Evolutionary conservation across 1,139 yeast genomes (phyloP), one percentile per base, ranked within the genome.

Genomic region (Diutina rugosa): DNA sequence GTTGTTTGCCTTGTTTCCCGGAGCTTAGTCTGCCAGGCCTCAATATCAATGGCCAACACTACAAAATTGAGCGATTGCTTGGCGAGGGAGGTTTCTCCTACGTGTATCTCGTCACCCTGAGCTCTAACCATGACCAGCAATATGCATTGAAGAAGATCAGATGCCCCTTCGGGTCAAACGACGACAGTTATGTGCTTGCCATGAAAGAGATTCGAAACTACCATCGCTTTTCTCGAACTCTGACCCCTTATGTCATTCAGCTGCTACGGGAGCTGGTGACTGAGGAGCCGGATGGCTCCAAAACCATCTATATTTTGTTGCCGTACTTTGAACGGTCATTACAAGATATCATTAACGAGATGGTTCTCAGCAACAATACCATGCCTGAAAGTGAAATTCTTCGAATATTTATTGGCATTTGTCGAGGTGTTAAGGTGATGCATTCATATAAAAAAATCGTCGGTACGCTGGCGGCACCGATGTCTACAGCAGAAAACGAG

Each of bases 1-100:
- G 45, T 41, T 75, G 79, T 59, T 68, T 77, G 46, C 76, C 82
- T 28, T 76, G 80, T 60, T 61, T 75, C 47, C 79, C 79, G 2
- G 68, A 65, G 55, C 57, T 76, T 5, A 28, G 46, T 8, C 86
- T 87, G 0, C 72, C 71, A 12, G 66, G 44, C 29, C 44, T 83
- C 6, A 61, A 72, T n/a, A 76, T 85, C 59, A 82, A 83, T 63
- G 78, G 72, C 59, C 68, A 71, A 46, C 69, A 68, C 52, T 83
- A 81, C 67, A 73, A 69, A 60, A 85, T 91, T n/a, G 71, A 82
- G 55, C 79, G 82, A 59, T 76, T 91, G 28, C 71, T 91, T 6
- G 96, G 96, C 9, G 97, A 90, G 70, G 96, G 96, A 1, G 96
- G 95, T 6, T 87, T 87, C 65, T 85, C 95, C 1, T 90, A 87